Conservation (phyloP, 2,329 filamentous ascomycete genomes). For the Verticillium tricorpus region DNA sequence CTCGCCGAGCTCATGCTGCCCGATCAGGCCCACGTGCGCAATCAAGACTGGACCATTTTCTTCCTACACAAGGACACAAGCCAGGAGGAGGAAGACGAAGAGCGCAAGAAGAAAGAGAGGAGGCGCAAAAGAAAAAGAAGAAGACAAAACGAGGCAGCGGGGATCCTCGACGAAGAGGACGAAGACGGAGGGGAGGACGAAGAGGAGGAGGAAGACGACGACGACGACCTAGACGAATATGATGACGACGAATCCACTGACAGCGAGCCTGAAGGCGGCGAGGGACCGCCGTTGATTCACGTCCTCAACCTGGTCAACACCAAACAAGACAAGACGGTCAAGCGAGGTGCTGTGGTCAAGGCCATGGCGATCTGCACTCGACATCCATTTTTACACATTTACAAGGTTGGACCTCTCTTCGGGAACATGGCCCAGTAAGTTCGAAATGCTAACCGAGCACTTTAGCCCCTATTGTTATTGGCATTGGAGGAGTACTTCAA, state of each 20-base stretch:
- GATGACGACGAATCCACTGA: conserved; percentile 52
- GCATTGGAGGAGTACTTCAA: conserved; percentile 98
- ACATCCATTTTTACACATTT: conserved; percentile 97
- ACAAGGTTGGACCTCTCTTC: conserved; percentile 62
- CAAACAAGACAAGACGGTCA: conserved; percentile 89
- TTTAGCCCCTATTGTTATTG: conserved; percentile 76
- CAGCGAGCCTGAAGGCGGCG: conserved; percentile 63
- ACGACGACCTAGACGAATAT: conserved; percentile 38
- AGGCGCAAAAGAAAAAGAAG: conserved; percentile 46
- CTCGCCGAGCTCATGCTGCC: conserved; percentile 97
- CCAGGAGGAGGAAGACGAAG: conserved; percentile 74
- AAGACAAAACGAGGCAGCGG: conserved; percentile 46
- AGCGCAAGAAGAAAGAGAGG: conserved; percentile 53
- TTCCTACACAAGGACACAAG: conserved; percentile 95
- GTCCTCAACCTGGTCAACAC: conserved; percentile 97
- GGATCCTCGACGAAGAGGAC: conserved; percentile 42
- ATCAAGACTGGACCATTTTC: conserved; percentile 99
- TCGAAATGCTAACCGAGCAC: neutral
- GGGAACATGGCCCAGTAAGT: conserved; percentile 1
- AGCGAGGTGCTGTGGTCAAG: conserved; percentile 91
- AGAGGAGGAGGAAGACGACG: conserved; percentile 35
- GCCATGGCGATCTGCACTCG: conserved; percentile 98
- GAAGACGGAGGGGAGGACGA: conserved; percentile 45
- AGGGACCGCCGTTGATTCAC: conserved; percentile 91
- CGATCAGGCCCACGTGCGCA: conserved; percentile 90